phyloP scores from a whole-genome alignment of 176 grass and related monocot genomes.

The Eleusine coracana region DNA sequence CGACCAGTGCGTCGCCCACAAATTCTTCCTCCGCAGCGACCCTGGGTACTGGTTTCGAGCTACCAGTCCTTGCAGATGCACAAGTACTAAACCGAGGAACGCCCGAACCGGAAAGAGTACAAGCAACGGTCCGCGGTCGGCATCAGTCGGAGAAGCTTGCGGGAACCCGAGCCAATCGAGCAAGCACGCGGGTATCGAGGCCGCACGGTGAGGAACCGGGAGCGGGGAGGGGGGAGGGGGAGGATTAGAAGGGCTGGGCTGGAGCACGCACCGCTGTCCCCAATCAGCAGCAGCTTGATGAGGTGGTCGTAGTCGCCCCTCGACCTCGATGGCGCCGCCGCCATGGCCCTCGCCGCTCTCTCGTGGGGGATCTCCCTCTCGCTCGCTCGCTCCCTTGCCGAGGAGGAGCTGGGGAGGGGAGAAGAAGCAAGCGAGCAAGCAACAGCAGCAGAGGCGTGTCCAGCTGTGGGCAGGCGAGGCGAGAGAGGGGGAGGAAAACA shows the following conservation, averaged over 20 bases:
- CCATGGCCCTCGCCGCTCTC: slow-evolving; percentile 14
- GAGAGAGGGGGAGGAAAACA: not conserved
- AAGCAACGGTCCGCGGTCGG: not conserved
- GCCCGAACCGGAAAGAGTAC: not conserved
- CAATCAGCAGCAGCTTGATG: slow-evolving; percentile 61
- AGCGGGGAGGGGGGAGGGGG: accelerated
- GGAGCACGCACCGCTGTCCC: slow-evolving; percentile 45
- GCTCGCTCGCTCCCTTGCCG: not conserved
- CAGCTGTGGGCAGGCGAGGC: not conserved
- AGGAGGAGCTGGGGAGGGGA: not conserved
- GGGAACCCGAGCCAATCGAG: not conserved
- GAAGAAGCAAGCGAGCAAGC: slow-evolving; percentile 7
- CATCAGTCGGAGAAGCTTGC: not conserved
- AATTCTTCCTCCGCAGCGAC: not conserved
- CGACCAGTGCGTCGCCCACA: not conserved
- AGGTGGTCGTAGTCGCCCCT: slow-evolving; percentile 63
- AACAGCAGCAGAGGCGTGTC: not conserved
- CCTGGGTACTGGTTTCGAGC: not conserved
- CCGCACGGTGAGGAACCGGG: not conserved
- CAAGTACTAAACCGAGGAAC: not conserved
- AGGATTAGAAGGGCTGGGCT: not conserved
- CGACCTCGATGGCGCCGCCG: slow-evolving; percentile 46
- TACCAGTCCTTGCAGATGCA: not conserved
- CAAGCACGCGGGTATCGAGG: not conserved
- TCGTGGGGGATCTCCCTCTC: not conserved